A percentile compares a stretch with the other conserved stretches of the same genome.
Conservation (phyloP, 2,329 filamentous ascomycete species). For the Aureobasidium uvarum region DNA sequence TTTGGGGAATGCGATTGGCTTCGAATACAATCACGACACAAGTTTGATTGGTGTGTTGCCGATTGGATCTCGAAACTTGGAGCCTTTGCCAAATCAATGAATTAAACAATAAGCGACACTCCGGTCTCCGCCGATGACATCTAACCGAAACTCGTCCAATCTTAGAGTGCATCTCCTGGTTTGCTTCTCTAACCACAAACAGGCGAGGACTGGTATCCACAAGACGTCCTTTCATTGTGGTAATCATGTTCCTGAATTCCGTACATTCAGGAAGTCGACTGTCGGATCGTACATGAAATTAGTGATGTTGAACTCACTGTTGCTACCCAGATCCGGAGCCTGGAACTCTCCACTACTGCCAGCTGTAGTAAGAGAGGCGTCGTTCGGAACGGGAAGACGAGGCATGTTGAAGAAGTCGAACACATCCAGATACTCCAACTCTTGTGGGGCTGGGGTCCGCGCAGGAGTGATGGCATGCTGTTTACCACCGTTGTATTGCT, state of each 20-base stretch:
- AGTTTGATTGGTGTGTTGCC: not conserved
- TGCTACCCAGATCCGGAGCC: constrained; percentile 26
- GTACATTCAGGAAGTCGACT: constrained; percentile 65
- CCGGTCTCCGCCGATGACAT: not conserved
- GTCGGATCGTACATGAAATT: constrained; percentile 74
- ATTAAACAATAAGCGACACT: not conserved
- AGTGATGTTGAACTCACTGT: constrained; percentile 71
- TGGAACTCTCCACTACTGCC: constrained; percentile 29
- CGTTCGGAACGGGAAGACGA: constrained; percentile 55
- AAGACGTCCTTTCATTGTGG: not conserved
- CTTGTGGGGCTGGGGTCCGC: constrained; percentile 65
- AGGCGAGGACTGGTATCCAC: not conserved
- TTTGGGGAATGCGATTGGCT: not conserved
- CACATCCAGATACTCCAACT: constrained; percentile 86
- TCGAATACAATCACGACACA: not conserved
- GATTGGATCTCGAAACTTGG: not conserved
- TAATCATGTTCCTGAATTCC: not conserved
- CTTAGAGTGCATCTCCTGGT: not conserved
- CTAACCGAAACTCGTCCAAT: not conserved
- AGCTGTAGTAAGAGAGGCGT: constrained; percentile 34
- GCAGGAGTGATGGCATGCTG: constrained; percentile 37
- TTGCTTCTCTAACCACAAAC: not conserved
- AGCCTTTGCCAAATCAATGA: not conserved
- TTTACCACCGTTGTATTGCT: constrained; percentile 39
- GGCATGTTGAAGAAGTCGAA: constrained; percentile 96